Evolutionary conservation across 2,329 filamentous ascomycete species (phyloP).

Genomic region (Xylaria hypoxylon): DNA sequence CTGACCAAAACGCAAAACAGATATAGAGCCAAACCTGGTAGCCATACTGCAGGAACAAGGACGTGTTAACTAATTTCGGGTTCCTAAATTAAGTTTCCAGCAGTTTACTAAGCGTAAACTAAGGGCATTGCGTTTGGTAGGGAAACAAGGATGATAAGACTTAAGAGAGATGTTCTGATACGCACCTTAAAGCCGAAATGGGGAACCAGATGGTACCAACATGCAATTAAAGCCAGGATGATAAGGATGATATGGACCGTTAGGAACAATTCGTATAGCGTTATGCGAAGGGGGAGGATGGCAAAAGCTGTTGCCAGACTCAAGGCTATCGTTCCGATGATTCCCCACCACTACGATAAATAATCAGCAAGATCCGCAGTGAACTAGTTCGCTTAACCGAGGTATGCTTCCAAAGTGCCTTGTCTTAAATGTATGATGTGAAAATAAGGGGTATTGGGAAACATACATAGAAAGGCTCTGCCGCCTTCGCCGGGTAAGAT

Average conservation of each 20-base stretch:
- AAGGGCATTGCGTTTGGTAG: background rate
- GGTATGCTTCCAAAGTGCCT: no score
- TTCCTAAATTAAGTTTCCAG: no score
- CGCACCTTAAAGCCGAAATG: conserved; percentile 40
- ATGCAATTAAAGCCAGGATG: conserved; percentile 45
- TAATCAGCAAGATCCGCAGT: conserved; percentile 13
- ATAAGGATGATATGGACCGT: conserved; percentile 47
- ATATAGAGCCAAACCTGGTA: conserved; percentile 48
- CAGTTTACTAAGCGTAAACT: background rate
- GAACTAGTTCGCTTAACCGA: background rate
- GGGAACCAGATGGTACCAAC: conserved; percentile 45
- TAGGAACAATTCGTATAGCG: conserved; percentile 49
- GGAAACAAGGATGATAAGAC: background rate
- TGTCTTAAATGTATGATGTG: background rate
- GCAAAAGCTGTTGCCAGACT: conserved; percentile 45
- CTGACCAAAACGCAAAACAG: conserved; percentile 45
- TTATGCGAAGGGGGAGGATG: conserved; percentile 46
- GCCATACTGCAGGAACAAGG: conserved; percentile 32
- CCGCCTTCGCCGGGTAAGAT: conserved; percentile 33
- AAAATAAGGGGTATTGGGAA: background rate
- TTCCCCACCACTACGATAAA: conserved; percentile 44
- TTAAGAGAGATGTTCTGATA: background rate
- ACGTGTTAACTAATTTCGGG: background rate
- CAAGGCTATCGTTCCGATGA: conserved; percentile 46
- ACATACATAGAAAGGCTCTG: conserved; percentile 38